Percentiles rank a stretch among this genome's conserved stretches.
Evolutionary conservation across 225 moss, liverwort and hornwort genomes (phyloP).

Genomic region (Sphagnum tenellum): DNA sequence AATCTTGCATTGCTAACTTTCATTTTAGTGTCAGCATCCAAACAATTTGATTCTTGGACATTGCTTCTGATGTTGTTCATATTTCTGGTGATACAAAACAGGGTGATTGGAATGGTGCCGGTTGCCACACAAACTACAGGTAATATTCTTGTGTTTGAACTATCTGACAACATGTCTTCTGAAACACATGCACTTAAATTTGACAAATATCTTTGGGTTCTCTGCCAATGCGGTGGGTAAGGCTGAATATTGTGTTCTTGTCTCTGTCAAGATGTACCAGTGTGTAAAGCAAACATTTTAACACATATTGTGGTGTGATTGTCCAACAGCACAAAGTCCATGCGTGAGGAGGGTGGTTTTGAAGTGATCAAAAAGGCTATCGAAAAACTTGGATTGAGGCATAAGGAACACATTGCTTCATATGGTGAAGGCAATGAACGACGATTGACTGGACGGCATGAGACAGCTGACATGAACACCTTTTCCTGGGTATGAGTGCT

Average conservation of each 20-base stretch:
- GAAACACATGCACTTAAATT: too few relatives aligned
- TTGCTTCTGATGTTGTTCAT: neutral
- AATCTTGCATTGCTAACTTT: too few relatives aligned
- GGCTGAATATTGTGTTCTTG: too few relatives aligned
- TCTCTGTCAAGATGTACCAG: too few relatives aligned
- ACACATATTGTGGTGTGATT: too few relatives aligned
- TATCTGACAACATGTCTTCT: too few relatives aligned
- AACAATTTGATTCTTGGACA: too few relatives aligned
- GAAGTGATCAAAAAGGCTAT: slow-evolving; percentile 15
- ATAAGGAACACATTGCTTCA: slow-evolving; percentile 16
- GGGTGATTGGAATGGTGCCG: slow-evolving; percentile 59
- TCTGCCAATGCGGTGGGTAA: neutral
- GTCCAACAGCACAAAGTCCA: neutral
- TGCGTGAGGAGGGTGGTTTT: slow-evolving; percentile 17
- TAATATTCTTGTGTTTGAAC: neutral
- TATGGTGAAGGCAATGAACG: slow-evolving; percentile 24
- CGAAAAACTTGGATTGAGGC: slow-evolving; percentile 18
- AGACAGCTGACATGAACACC: slow-evolving; percentile 17
- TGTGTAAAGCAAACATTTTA: too few relatives aligned
- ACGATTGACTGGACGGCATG: slow-evolving; percentile 17
- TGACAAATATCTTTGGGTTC: neutral
- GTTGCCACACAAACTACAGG: slow-evolving; percentile 57
- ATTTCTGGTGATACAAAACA: slow-evolving; percentile 2
- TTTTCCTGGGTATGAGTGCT: slow-evolving; percentile 10
- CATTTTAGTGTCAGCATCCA: too few relatives aligned